Conservation (phyloP, 129 eudicot species). For the Erigeron canadensis region DNA sequence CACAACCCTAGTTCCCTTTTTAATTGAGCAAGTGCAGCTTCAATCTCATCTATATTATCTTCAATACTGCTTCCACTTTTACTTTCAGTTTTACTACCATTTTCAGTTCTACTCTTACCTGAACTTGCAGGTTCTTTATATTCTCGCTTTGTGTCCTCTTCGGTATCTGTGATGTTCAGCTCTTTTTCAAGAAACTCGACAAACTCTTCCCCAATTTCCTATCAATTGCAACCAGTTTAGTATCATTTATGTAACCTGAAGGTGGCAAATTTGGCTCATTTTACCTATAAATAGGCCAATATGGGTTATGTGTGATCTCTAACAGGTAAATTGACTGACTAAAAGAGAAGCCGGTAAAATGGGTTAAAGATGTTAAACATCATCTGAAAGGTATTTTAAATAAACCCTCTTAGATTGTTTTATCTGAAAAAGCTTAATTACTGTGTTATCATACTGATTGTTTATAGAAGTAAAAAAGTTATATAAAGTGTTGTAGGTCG, state of each 20-base stretch:
- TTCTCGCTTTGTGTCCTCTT: constrained; percentile 28
- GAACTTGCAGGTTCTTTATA: constrained; percentile 32
- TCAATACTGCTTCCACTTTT: constrained; percentile 49
- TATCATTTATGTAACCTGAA: constrained; percentile 3
- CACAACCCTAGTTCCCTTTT: constrained; percentile 85
- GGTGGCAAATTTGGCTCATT: neutral
- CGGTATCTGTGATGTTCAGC: constrained; percentile 65
- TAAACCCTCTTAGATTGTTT: neutral
- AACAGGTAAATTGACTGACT: neutral
- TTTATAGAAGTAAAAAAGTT: neutral
- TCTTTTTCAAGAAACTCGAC: constrained; percentile 97
- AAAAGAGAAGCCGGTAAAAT: neutral
- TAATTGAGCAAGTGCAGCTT: constrained; percentile 86
- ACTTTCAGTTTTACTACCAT: constrained; percentile 26
- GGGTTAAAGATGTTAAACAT: neutral
- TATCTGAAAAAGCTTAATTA: neutral
- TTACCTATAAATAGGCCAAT: neutral
- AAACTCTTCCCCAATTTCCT: constrained; percentile 97
- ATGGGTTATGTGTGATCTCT: neutral
- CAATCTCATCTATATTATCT: constrained; percentile 80
- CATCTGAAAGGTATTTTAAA: constrained; percentile 1
- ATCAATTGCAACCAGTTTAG: constrained; percentile 22
- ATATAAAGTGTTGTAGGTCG: too few species aligned
- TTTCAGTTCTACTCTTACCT: constrained; percentile 34
- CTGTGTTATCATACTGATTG: neutral